Evolutionary conservation across 176 grass and related monocot species (phyloP), one percentile per base, ranked within the genome.

Genomic region (Themeda triandra): DNA sequence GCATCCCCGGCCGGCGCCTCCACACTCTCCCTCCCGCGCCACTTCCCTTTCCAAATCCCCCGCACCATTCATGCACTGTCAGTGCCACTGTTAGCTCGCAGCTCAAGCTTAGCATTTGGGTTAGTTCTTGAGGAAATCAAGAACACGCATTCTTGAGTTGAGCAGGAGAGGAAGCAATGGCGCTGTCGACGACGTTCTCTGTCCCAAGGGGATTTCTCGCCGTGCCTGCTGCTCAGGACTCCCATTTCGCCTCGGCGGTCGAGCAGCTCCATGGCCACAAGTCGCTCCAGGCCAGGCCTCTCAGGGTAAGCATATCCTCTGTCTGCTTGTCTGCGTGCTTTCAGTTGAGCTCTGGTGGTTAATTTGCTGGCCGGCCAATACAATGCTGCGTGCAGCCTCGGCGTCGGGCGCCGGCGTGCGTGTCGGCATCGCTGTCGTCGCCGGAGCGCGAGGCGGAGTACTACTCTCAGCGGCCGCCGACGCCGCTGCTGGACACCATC

Each of bases 401-500:
- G 56, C 85, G 75, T 87, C 81, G 82, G 32, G 32, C 3, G 79
- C 4, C 78, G 40, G 70, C 80, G 8, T 75, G 79, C 64, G 88
- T 96, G 17, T 90, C 84, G 5, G 93, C 91, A 14, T 88, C 91
- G 21, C 83, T 90, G 31, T 94, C 91, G 30, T 90, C 89, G 37
- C 37, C 37, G 58, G 85, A 90, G 86, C 41, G 84, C 63, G 81
- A 71, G 53, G 96, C 91, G n/a, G 91, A 96, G 54, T 96, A 98
- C 80, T 82, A 92, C 82, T 81, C 91, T 63, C 96, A 98, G 69
- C 89, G 83, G n/a, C 93, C 96, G 12, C 96, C 93, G 4, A 98
- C 96, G 71, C 96, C 91, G n/a, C 93, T 98, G 37, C 83, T 98
- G 23, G 96, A 98, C 91, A 98, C 96, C 13, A 39, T 98, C 39